Evolutionary conservation across 371 early-diverging fungal genomes (phyloP), one percentile per base, ranked within the genome.

Genomic region (Rhizopus delemar): DNA sequence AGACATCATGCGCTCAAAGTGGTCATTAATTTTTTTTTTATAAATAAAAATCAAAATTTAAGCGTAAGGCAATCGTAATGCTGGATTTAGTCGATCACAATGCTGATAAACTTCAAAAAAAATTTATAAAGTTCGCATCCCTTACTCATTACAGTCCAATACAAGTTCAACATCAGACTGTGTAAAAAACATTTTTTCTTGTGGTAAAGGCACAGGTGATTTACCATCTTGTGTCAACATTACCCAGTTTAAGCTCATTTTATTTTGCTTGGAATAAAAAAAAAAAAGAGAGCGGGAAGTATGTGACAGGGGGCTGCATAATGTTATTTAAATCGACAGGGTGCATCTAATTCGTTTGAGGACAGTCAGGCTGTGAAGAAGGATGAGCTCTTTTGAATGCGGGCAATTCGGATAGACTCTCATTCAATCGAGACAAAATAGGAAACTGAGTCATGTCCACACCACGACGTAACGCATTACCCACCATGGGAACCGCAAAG

Each of bases 391-490:
- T 63, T 51, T 79, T 76, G 65, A 96, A 93, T 43, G 87, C 88
- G 3, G 86, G 85, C 31, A 92, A 57, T 13, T 77, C 69, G 41
- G 55, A 60, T 35, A 92, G 62, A 1, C 73, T 63, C 3, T 64
- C 73, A 54, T 81, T 63, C 52, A 96, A 79, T 29, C 83, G 74
- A 5, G 64, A 54, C 57, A 94, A 87, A 34, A 62, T 76, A 7
- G 96, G 94, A 65, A 82, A 93, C 11, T 70, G 56, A 4, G 66
- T 61, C 80, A 95, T 74, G 63, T 96, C 93, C 8, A 95, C 91
- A 5, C 74, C 71, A 60, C 74, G 88, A 33, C 92, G 72, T 13
- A 62, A 60, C 0, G 93, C 96, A 71, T 95, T 94, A 69, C 81
- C 88, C 22, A 86, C 80, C 77, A 93, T 93, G 3, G 96, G 93